Evolutionary conservation across 495 filamentous ascomycete genomes (phyloP).

Genomic region (Podospora conica): DNA sequence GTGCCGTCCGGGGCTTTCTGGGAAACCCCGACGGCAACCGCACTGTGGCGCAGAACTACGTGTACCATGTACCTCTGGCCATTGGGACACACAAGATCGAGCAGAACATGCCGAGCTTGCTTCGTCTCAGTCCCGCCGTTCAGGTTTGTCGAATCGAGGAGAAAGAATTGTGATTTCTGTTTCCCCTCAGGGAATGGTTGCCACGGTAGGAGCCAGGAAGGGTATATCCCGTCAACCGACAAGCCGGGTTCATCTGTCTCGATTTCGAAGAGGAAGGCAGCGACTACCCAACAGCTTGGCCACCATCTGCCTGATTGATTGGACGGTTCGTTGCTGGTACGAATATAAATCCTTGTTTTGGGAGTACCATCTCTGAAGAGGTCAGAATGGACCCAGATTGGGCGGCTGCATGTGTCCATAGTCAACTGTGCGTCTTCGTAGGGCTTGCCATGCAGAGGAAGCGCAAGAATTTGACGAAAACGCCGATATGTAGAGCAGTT

Average conservation of each 20-base stretch:
- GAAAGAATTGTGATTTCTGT: neutral
- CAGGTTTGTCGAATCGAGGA: no score
- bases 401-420: neutral
- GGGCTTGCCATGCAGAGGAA: neutral
- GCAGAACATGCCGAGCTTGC: neutral
- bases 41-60: neutral
- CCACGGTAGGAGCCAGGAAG: neutral
- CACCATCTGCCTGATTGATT: no score
- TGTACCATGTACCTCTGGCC: neutral
- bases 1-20: neutral
- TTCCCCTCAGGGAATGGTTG: no score
- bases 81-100: neutral
- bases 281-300: no score
- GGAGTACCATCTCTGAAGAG: neutral
- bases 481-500: no score
- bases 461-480: neutral
- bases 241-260: no score
- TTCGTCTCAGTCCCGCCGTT: no score
- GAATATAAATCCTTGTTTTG: neutral
- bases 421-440: neutral
- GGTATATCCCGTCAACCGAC: neutral
- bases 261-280: no score
- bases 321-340: neutral
- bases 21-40: neutral
- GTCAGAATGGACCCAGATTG: neutral